Conservation (phyloP, 192 early-diverging fungal genomes). For the Spizellomyces punctatus region DNA sequence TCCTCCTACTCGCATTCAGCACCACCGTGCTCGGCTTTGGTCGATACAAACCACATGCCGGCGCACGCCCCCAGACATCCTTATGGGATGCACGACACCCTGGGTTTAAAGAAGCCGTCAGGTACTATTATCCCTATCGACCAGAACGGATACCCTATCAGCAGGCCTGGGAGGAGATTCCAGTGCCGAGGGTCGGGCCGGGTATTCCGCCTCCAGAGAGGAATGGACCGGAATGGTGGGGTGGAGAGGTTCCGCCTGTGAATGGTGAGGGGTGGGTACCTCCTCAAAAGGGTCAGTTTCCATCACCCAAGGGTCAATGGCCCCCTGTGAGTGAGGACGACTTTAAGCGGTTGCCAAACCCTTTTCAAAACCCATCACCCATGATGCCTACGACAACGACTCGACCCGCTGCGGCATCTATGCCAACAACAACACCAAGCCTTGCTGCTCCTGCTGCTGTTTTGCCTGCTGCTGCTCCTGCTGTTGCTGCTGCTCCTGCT, state of each 20-base stretch:
- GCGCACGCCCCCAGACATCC: neutral
- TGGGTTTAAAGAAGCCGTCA: neutral
- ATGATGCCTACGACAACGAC: neutral
- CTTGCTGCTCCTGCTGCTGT: too few species aligned
- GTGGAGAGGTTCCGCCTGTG: neutral
- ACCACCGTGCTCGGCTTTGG: neutral
- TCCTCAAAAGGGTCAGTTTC: too few species aligned
- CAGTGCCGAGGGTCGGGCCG: neutral
- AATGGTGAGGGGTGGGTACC: too few species aligned
- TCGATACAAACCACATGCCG: neutral
- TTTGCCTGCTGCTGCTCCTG: neutral
- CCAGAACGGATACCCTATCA: neutral
- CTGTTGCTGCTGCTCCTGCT: neutral
- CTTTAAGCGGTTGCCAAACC: neutral
- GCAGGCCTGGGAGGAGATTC: neutral
- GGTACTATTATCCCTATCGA: neutral
- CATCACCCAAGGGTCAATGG: too few species aligned
- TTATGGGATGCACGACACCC: neutral
- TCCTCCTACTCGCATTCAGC: neutral
- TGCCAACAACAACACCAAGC: neutral
- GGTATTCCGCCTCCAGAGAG: neutral
- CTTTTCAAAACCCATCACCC: neutral
- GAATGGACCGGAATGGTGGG: neutral
- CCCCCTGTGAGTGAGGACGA: neutral
- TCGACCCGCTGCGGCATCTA: neutral